phyloP scores from a whole-genome alignment of 106 monocot species.

The Apostasia ramifera region DNA sequence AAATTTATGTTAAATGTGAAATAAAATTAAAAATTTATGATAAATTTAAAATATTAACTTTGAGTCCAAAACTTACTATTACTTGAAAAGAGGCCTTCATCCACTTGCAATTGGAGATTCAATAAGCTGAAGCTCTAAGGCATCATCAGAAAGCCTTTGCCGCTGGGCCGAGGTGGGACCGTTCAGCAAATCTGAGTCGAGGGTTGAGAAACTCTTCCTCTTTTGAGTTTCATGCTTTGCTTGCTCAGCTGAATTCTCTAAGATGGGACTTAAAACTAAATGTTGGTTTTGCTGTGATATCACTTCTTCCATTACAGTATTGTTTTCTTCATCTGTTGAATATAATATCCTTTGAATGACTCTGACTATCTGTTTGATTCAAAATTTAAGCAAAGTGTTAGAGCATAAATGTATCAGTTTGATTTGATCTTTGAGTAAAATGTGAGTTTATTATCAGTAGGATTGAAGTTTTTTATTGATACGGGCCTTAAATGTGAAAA shows the following conservation, averaged over 20 bases:
- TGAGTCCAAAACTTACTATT: too few relatives aligned
- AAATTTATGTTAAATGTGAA: too few relatives aligned
- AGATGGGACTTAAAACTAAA: constrained; percentile 45
- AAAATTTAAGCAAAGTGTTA: not conserved
- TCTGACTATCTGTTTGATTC: constrained; percentile 34
- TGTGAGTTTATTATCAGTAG: too few relatives aligned
- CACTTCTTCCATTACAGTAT: constrained; percentile 50
- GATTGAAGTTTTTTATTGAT: too few relatives aligned
- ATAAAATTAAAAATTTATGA: too few relatives aligned
- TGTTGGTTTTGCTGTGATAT: constrained; percentile 30
- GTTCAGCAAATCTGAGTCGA: constrained; percentile 57
- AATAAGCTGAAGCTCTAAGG: constrained; percentile 51
- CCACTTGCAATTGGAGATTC: constrained; percentile 32
- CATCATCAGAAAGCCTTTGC: constrained; percentile 55
- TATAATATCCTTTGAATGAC: constrained; percentile 80
- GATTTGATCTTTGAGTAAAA: too few relatives aligned
- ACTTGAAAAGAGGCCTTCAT: too few relatives aligned
- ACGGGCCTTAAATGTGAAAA: too few relatives aligned
- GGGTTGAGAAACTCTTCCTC: constrained; percentile 61
- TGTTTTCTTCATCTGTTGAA: constrained; percentile 41
- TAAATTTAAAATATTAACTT: too few relatives aligned
- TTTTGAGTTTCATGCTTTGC: constrained; percentile 50
- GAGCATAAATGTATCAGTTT: too few relatives aligned
- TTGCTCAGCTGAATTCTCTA: constrained; percentile 30
- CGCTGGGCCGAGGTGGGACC: constrained; percentile 47